Evolutionary conservation across 768 basidiomycete species (phyloP), one percentile per base, ranked within the genome.

Genomic region (Lepiota brunneoincarnata): DNA sequence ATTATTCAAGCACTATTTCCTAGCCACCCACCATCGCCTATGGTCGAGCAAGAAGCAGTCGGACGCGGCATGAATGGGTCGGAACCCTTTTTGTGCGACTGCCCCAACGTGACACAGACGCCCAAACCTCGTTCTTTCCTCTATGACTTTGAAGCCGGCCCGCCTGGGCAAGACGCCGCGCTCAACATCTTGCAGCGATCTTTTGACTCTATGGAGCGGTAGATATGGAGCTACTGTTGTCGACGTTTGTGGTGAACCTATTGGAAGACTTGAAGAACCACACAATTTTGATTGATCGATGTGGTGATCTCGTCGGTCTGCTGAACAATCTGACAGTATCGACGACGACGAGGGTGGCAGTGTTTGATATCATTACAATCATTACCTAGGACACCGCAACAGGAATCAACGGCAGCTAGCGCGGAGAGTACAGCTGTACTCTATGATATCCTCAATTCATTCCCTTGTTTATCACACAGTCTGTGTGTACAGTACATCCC

Each of bases 171-270:
- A 68, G 75, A 84, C 6, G 76, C 83, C 17, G n/a, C n/a, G n/a
- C 66, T 95, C 59, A 88, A 84, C 83, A 84, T n/a, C 73, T 97
- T 3, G 75, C 81, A 2, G 73, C 86, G 2, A 84, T 94, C 15
- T 95, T 96, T 68, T 82, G 86, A 36, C 77, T 95, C 4, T 94
- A 95, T 63, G 94, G 94, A 4, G 94, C 94, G 2, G 83, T 96
- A 1, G 84, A 93, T 58, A 86, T 87, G 69, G 89, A 91, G 60
- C 87, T 93, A 0, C 88, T 93, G 0, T 68, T 95, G 17, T 74
- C 97, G 10, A 82, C 91, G 66, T 93, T 89, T 0, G 75, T 82
- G 1, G 75, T 81, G 45, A 78, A 84, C 26, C 71, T 76, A n/a
- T n/a, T n/a, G 2, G 81, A 83, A 15, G 86, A 89, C 28, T 82